Conservation (phyloP, 495 filamentous ascomycete species). For the Trichoderma reesei region DNA sequence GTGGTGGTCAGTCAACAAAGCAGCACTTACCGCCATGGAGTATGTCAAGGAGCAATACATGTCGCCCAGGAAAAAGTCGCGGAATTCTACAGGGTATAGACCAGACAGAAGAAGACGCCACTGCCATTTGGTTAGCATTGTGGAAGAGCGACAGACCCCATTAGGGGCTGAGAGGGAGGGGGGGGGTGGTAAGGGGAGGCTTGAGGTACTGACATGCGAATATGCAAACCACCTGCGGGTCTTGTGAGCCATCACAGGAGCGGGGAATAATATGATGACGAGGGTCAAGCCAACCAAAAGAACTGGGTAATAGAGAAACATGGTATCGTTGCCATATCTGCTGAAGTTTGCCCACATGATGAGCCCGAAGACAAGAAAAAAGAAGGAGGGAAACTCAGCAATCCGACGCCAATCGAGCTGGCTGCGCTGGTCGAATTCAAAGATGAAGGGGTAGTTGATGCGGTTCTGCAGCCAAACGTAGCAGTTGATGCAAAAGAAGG, state of each 20-base stretch:
- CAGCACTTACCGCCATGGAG: slow-evolving; percentile 62
- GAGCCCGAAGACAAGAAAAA: slow-evolving; percentile 66
- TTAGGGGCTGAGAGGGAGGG: neutral
- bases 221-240: slow-evolving; percentile 76
- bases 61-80: slow-evolving; percentile 94
- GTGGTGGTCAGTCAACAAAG: neutral
- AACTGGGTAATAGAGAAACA: slow-evolving; percentile 86
- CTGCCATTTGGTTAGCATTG: slow-evolving; percentile 29
- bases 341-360: slow-evolving; percentile 84
- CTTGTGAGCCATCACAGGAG: slow-evolving; percentile 60
- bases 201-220: slow-evolving; percentile 54
- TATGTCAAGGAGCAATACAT: slow-evolving; percentile 96
- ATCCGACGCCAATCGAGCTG: slow-evolving; percentile 83
- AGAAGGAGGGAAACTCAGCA: slow-evolving; percentile 69
- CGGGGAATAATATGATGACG: slow-evolving; percentile 64
- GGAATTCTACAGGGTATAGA: slow-evolving; percentile 86
- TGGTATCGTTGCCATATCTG: slow-evolving; percentile 47
- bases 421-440: slow-evolving; percentile 85
- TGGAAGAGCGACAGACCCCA: slow-evolving; percentile 10
- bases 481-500: slow-evolving; percentile 70
- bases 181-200: neutral
- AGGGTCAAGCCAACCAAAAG: slow-evolving; percentile 60
- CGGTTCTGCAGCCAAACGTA: slow-evolving; percentile 70
- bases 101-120: slow-evolving; percentile 79
- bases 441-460: slow-evolving; percentile 94